These are phyloP conservation scores for Hyaloscypha bicolor DNA, from an alignment of 495 filamentous ascomycete species.

Conservation along the genomic window DNA sequence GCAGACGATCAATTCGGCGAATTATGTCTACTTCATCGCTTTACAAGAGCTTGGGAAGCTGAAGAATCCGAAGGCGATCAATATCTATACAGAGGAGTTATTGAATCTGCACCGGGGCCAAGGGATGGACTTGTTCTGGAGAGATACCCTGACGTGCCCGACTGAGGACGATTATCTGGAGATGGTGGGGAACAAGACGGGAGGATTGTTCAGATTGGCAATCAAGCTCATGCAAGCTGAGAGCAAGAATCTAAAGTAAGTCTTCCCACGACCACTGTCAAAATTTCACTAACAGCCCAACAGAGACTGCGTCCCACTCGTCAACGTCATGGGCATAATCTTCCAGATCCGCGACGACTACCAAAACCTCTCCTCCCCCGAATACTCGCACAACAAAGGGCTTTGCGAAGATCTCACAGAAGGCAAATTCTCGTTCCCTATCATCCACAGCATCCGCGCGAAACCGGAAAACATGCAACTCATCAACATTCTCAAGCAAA, in stretches of 20 bases:
- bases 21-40: constrained; percentile 95
- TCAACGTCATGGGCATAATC: constrained; percentile 88
- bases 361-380: constrained; percentile 73
- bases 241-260: constrained; percentile 59
- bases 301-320: constrained; percentile 79
- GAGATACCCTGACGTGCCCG: constrained; percentile 90
- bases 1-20: constrained; percentile 96
- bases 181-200: constrained; percentile 98
- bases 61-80: constrained; percentile 67
- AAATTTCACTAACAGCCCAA: constrained; percentile 5
- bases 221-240: constrained; percentile 97
- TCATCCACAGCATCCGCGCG: constrained; percentile 91
- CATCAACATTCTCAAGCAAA: constrained; percentile 90
- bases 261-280: constrained; percentile 1
- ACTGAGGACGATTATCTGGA: constrained; percentile 97
- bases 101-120: constrained; percentile 94
- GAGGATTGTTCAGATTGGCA: constrained; percentile 90
- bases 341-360: constrained; percentile 99
- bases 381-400: constrained; percentile 88
- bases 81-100: constrained; percentile 86
- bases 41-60: constrained; percentile 81
- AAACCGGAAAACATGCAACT: constrained; percentile 80
- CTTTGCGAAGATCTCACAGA: constrained; percentile 96
- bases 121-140: constrained; percentile 97
- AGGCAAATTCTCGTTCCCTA: constrained; percentile 96